These are phyloP conservation scores for Brettanomyces sp. DNA, from an alignment of 805 yeast species.

Conservation along the genomic window DNA sequence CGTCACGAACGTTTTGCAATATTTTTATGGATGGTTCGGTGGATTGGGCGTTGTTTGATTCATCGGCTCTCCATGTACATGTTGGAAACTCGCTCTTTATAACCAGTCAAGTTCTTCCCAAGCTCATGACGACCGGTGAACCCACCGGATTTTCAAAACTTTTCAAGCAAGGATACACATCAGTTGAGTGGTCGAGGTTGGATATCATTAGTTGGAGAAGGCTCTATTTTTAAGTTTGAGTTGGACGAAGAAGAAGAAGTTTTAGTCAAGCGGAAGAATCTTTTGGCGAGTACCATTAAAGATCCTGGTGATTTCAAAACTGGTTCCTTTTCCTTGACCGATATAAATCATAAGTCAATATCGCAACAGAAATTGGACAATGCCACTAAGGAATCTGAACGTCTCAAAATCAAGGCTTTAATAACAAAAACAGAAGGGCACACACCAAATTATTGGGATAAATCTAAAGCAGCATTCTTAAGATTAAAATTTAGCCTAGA, in stretches of 20 bases:
- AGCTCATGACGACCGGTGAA: conserved; percentile 24
- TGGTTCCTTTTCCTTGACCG: conserved; percentile 11
- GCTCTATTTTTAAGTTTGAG: conserved; percentile 40
- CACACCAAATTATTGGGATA: not conserved
- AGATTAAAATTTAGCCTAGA: conserved; percentile 1
- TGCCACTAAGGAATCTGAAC: not conserved
- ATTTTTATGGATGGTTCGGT: conserved; percentile 45
- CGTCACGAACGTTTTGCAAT: conserved; percentile 32
- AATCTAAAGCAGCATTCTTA: not conserved
- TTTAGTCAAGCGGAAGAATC: conserved; percentile 33
- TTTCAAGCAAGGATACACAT: conserved; percentile 32
- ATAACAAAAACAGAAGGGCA: not conserved
- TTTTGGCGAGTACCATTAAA: conserved; percentile 42
- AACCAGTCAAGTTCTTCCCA: conserved; percentile 30
- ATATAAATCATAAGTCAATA: conserved; percentile 6
- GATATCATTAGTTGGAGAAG: conserved; percentile 44
- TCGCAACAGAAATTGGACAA: not conserved
- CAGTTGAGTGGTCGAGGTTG: conserved; percentile 53
- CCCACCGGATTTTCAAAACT: conserved; percentile 33
- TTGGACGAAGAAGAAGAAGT: conserved; percentile 39
- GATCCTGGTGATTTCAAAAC: conserved; percentile 34
- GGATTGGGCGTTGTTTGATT: conserved; percentile 54
- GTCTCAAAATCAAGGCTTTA: not conserved
- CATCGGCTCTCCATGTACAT: conserved; percentile 39
- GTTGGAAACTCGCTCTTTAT: conserved; percentile 43